These are phyloP conservation scores for Hyparrhenia diplandra DNA, from an alignment of 176 grass and related monocot species.

Conservation along the genomic window DNA sequence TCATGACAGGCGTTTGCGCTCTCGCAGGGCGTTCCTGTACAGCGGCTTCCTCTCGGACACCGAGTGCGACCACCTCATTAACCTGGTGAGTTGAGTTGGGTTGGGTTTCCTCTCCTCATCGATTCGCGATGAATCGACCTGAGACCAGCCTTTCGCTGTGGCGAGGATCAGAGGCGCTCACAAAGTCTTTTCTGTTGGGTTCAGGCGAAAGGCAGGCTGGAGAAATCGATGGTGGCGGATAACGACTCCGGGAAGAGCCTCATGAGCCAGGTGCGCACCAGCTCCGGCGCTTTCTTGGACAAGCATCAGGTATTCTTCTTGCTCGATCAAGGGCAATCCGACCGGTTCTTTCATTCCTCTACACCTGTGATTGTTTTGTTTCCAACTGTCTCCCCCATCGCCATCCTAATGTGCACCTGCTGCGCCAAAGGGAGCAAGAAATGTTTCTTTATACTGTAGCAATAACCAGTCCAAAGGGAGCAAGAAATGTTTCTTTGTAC, in stretches of 20 bases:
- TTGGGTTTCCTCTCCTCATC: not conserved
- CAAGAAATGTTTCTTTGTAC: not conserved
- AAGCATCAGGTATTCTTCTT: constrained; percentile 49
- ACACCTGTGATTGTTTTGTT: not conserved
- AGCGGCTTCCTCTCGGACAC: constrained; percentile 56
- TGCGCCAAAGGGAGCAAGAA: not conserved
- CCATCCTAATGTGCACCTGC: not conserved
- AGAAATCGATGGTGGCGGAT: constrained; percentile 77
- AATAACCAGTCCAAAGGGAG: no score
- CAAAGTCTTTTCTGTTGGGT: not conserved
- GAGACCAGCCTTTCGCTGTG: not conserved
- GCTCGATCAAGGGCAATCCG: no score
- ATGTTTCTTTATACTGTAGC: no score
- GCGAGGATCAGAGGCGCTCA: not conserved
- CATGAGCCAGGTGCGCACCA: constrained; percentile 64
- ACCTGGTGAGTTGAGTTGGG: constrained; percentile 35
- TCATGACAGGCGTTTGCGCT: not conserved
- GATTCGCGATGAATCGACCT: not conserved
- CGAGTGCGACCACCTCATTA: constrained; percentile 65
- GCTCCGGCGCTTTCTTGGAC: constrained; percentile 64
- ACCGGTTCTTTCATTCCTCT: no score
- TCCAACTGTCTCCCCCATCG: not conserved
- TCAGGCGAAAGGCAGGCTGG: constrained; percentile 47
- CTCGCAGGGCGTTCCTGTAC: constrained; percentile 59
- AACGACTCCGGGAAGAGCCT: constrained; percentile 49